Conservation (phyloP, 352 stramenopile genomes). For the Pythium biforme region DNA sequence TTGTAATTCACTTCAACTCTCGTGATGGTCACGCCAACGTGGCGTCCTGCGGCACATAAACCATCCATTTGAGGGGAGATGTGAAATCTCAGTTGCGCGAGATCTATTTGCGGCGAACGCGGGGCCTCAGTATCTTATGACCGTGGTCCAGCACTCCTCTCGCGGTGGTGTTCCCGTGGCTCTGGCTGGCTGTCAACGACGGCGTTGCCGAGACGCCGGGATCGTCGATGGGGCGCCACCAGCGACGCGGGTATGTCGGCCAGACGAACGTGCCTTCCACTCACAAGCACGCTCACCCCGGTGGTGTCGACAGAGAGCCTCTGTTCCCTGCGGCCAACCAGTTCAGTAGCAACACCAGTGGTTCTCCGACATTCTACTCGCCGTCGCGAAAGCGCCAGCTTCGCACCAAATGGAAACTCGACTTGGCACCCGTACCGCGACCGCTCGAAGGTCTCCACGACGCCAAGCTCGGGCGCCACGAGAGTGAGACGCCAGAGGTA, state of each 20-base stretch:
- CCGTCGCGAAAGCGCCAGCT: constrained; percentile 13
- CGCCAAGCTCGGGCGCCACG: neutral
- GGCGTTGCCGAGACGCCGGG: neutral
- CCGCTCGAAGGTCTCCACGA: neutral
- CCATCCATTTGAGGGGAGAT: neutral
- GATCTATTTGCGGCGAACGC: neutral
- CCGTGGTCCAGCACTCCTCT: too few relatives aligned
- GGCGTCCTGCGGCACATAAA: neutral
- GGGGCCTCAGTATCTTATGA: neutral
- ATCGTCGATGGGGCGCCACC: constrained; percentile 17
- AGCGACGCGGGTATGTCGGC: constrained; percentile 23
- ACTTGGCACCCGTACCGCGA: constrained; percentile 14
- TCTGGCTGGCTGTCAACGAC: neutral
- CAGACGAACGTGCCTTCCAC: constrained; percentile 23
- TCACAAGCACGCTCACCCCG: constrained; percentile 9
- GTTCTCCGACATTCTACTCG: neutral
- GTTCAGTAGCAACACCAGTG: neutral
- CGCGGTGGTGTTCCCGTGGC: neutral
- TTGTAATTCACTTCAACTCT: neutral
- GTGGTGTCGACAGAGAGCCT: too few relatives aligned
- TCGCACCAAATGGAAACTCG: constrained; percentile 18
- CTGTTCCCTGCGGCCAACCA: neutral
- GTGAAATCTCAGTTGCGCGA: neutral
- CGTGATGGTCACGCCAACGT: neutral
- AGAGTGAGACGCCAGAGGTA: constrained; percentile 2